Base-by-base conservation (phyloP, 768 basidiomycete genomes). In the Dioszegia hungarica region DNA sequence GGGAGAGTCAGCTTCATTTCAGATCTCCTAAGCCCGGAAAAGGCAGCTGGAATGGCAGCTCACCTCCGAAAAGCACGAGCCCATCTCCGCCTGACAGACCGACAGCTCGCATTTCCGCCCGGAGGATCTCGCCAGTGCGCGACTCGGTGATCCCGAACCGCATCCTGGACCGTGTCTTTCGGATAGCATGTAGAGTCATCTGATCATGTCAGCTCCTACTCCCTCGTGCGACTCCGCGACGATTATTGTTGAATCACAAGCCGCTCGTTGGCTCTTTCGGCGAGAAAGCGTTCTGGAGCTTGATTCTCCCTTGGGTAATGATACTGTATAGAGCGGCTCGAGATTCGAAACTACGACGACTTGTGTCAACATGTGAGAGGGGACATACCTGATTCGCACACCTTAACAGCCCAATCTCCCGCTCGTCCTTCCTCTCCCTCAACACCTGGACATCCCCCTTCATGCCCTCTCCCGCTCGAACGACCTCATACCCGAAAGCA, bases 41-140 rank as follows among this genome's bases (percentile, higher is more conserved):
- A n/a, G n/a, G n/a, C n/a, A n/a, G n/a, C n/a, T n/a, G n/a, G 1
- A 10, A 5, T 2, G 36, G 19, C 17, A 36, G 24, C 49, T 55
- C 61, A 88, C 89, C 85, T 67, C 89, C 89, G 67, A 93, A 90
- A 19, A 90, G 78, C 2, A 87, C 85, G 31, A 89, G 77, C 19
- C 83, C 84, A 62, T 80, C 83, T 27, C 79, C 81, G 44, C 80
- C 80, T 15, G 75, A 72, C 37, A 92, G 77, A 1, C 89, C 89
- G 29, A 83, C 83, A 25, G 78, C 74, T 12, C 76, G 54, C 37
- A 90, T 79, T 0, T 87, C 82, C 28, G 75, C 70, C 25, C 79
- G 72, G 56, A 90, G 78, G 75, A 90, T 80, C n/a, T 56, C 67
- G 12, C 79, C 75, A 12, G 84, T 87, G 63, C 85, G 78, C 8